Evolutionary conservation across 352 stramenopile genomes (phyloP), one percentile per base, ranked within the genome.

Genomic region (Elongisporangium undulatum): DNA sequence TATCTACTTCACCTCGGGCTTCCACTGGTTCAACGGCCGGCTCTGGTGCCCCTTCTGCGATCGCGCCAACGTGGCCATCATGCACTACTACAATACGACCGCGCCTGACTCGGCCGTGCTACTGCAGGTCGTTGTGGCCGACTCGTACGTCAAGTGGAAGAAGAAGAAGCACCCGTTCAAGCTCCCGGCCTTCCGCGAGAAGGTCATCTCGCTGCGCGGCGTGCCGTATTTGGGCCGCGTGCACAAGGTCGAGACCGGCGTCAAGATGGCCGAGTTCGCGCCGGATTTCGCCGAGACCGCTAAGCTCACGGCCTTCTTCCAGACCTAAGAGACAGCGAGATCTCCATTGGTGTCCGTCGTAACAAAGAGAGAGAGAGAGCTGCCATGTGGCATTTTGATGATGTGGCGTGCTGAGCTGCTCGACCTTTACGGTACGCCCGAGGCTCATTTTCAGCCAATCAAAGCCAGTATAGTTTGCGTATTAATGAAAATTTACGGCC

Each of bases 31-130:
- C 68, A 94, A 91, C 50, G 82, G 80, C 24, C 80, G 84, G 0
- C 71, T 92, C 13, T 94, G 84, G 84, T 94, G 84, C 26, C 80
- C 75, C 20, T 92, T 87, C 66, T 94, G 84, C 61, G 84, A 94
- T 56, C 74, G 74, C 41, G 76, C 82, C 4, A 71, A 91, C 58
- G 62, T 94, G 29, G 67, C 77, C 0, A 75, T 88, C 58, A 87
- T 86, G 63, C 80, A 92, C 69, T 89, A 92, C 63, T 94, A 80
- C 71, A 90, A 92, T 63, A 80, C 85, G 62, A 84, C 81, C 8
- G 84, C 84, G 12, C 75, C 82, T 0, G 69, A 80, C 26, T 68
- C 72, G 19, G 79, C 84, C 2, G 70, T 91, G 48, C 56, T 94
- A 54, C 53, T 94, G 22, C 74, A 72, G 1, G 66, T 77, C 10